A percentile compares a stretch with the other conserved stretches of the same genome.
Evolutionary conservation across 2,329 filamentous ascomycete genomes (phyloP).

Genomic region (Sarocladium kiliense): DNA sequence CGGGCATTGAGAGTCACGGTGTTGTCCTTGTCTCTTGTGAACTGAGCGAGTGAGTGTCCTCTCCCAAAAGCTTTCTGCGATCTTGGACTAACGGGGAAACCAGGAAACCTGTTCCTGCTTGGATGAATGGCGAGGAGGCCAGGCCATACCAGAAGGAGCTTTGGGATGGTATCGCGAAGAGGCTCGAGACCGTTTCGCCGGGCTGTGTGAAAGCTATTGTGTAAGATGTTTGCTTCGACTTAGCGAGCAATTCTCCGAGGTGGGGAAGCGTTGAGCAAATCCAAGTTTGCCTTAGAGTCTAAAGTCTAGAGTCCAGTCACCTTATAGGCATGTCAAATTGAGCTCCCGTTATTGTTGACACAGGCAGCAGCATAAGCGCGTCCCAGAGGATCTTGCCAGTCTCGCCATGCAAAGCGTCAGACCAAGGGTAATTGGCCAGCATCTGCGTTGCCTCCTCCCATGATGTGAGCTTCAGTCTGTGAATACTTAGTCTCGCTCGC

Average conservation of each 20-base stretch:
- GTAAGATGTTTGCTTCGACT: neutral
- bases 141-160: constrained; percentile 17
- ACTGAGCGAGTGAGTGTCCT: constrained; percentile 21
- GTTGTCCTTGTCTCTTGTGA: constrained; percentile 18
- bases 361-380: neutral
- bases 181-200: constrained; percentile 22
- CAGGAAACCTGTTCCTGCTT: constrained; percentile 17
- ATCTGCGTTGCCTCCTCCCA: neutral
- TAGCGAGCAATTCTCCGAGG: neutral
- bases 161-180: constrained; percentile 21
- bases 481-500: neutral
- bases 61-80: neutral
- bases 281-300: neutral
- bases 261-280: too few species aligned
- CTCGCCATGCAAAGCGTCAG: neutral
- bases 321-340: neutral
- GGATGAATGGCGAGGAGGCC: constrained; percentile 16
- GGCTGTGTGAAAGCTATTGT: constrained; percentile 17
- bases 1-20: constrained; percentile 22
- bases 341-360: neutral
- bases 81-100: neutral
- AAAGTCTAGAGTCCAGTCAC: neutral
- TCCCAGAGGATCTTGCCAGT: constrained; percentile 5
- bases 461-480: neutral
- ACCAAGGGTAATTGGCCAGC: neutral